Conservation (phyloP, 306 rosid genomes). For the Castanospermum australe region DNA sequence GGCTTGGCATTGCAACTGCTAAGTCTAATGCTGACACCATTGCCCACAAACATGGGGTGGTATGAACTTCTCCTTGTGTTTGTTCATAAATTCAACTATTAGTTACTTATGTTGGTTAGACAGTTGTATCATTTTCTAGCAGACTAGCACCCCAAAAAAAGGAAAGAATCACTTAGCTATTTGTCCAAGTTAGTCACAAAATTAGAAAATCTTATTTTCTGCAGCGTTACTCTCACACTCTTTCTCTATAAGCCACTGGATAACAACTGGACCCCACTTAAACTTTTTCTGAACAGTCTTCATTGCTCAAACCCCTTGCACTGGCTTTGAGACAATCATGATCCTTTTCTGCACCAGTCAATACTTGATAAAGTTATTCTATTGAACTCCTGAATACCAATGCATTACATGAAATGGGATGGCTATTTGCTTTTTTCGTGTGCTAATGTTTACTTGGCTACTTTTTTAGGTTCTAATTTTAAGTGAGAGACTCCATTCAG, state of each 20-base stretch:
- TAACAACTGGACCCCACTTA: neutral
- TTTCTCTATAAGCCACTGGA: neutral
- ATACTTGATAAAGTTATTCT: conserved; percentile 12
- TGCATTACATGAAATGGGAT: conserved; percentile 18
- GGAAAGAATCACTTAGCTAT: neutral
- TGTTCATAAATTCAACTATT: neutral
- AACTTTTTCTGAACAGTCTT: neutral
- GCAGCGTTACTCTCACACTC: neutral
- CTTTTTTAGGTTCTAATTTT: conserved; percentile 73
- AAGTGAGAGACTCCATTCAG: conserved; percentile 91
- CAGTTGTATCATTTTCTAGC: neutral
- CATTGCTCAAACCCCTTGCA: neutral
- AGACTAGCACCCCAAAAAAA: too few species aligned
- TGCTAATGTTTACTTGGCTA: conserved; percentile 9
- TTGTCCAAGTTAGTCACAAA: neutral
- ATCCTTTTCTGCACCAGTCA: neutral
- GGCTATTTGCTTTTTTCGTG: neutral
- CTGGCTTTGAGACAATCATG: neutral
- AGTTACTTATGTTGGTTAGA: neutral
- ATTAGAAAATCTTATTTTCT: neutral
- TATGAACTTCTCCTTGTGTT: conserved; percentile 40
- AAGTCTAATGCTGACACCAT: conserved; percentile 77
- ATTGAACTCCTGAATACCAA: neutral
- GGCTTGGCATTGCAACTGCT: conserved; percentile 69
- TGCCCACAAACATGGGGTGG: conserved; percentile 99